Evolutionary conservation across 164 flowering plant species (phyloP).

Genomic region (Magnolia changhungtana): DNA sequence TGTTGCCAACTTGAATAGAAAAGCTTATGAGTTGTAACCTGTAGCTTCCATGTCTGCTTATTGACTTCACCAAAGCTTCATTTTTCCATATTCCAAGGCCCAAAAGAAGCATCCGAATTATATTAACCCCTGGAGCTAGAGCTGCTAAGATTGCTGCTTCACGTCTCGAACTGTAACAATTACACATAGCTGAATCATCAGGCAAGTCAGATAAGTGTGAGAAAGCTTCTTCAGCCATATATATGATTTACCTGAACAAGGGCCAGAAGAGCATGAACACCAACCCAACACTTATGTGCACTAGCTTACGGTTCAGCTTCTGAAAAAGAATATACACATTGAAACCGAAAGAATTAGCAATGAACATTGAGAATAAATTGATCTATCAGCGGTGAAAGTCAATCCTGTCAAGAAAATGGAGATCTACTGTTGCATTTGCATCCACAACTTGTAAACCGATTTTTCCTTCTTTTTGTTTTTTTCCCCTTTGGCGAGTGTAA

Average conservation of each 20-base stretch:
- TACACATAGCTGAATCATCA: conserved; percentile 7
- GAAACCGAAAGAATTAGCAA: neutral
- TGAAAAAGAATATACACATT: conserved; percentile 13
- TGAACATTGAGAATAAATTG: neutral
- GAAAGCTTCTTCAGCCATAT: neutral
- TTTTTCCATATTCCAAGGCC: conserved; percentile 79
- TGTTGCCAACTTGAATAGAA: neutral
- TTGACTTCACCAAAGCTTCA: conserved; percentile 82
- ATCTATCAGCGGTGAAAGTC: neutral
- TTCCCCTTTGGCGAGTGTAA: neutral
- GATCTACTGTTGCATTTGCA: neutral
- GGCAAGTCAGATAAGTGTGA: neutral
- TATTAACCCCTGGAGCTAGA: conserved; percentile 68
- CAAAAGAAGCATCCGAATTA: conserved; percentile 67
- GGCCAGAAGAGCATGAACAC: conserved; percentile 98
- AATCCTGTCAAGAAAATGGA: neutral
- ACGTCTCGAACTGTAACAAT: conserved; percentile 47
- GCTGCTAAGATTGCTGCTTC: conserved; percentile 67
- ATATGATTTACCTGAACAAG: conserved; percentile 62
- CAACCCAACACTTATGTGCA: conserved; percentile 79
- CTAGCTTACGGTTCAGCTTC: conserved; percentile 81
- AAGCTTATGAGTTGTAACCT: conserved; percentile 39
- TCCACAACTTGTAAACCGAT: neutral
- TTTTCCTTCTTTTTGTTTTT: neutral
- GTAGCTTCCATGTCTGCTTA: conserved; percentile 84